phyloP scores from a whole-genome alignment of 169 alveolate genomes.

The Perkinsus marinus region DNA sequence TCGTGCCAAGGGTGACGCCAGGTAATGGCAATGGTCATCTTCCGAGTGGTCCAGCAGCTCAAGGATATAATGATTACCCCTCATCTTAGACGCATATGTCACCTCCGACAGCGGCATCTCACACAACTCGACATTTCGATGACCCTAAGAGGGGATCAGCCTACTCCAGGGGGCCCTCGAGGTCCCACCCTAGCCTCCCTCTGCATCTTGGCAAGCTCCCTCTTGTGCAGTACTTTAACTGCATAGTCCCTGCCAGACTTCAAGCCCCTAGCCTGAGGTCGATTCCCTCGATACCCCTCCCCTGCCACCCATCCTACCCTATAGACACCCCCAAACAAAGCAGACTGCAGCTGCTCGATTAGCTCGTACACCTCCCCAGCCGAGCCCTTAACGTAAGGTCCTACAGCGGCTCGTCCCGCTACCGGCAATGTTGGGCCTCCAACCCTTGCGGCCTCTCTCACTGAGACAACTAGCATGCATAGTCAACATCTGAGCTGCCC shows the following conservation, averaged over 20 bases:
- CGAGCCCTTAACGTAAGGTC: background rate
- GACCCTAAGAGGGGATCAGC: background rate
- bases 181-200: background rate
- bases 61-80: background rate
- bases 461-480: background rate
- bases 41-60: conserved; percentile 2
- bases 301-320: background rate
- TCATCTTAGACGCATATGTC: background rate
- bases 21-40: conserved; percentile 1
- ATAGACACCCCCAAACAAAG: conserved; percentile 3
- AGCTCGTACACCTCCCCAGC: background rate
- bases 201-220: background rate
- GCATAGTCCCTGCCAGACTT: background rate
- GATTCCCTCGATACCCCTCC: background rate
- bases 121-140: background rate
- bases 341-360: background rate
- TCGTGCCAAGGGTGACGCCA: background rate
- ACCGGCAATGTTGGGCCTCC: background rate
- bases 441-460: too few relatives aligned
- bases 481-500: too few relatives aligned
- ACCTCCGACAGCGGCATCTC: conserved; percentile 5
- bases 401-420: background rate
- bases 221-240: conserved; percentile 5
- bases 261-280: background rate
- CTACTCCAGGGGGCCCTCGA: background rate